phyloP scores from a whole-genome alignment of 257 asterid genomes.

The Petunia secreta region DNA sequence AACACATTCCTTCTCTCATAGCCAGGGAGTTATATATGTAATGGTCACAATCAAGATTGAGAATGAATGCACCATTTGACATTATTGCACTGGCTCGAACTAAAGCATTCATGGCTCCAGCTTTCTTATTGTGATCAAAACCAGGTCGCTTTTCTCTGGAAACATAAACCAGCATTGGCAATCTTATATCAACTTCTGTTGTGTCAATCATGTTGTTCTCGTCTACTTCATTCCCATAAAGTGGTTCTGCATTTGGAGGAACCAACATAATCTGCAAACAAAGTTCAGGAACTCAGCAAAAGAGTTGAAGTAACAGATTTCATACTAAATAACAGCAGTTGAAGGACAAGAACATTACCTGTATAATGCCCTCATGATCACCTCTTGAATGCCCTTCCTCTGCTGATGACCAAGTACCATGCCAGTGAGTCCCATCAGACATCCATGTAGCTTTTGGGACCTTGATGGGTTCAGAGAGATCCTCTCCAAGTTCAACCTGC shows the following conservation, averaged over 20 bases:
- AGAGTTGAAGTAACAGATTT: no score
- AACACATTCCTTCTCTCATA: constrained; percentile 92
- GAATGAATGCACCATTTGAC: constrained; percentile 91
- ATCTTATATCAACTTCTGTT: constrained; percentile 66
- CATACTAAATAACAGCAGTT: not conserved
- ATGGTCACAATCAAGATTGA: constrained; percentile 92
- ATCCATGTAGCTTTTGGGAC: constrained; percentile 90
- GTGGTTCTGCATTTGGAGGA: constrained; percentile 75
- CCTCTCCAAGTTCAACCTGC: constrained; percentile 63
- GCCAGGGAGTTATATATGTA: constrained; percentile 79
- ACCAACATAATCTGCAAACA: constrained; percentile 79
- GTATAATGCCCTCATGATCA: constrained; percentile 91
- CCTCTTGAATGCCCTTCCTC: constrained; percentile 78
- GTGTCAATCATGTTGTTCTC: constrained; percentile 65
- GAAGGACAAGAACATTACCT: constrained; percentile 46
- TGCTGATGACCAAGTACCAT: constrained; percentile 78
- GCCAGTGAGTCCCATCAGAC: constrained; percentile 95
- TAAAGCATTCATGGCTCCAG: constrained; percentile 94
- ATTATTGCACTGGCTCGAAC: constrained; percentile 91
- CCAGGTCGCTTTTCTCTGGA: constrained; percentile 86
- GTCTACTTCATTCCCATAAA: constrained; percentile 63
- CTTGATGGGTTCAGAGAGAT: constrained; percentile 52
- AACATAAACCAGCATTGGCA: constrained; percentile 91
- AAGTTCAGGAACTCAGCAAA: not conserved
- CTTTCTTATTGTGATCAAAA: constrained; percentile 94